Conservation (phyloP, 225 moss, liverwort and hornwort genomes). For the Pseudoscleropodium purum region DNA sequence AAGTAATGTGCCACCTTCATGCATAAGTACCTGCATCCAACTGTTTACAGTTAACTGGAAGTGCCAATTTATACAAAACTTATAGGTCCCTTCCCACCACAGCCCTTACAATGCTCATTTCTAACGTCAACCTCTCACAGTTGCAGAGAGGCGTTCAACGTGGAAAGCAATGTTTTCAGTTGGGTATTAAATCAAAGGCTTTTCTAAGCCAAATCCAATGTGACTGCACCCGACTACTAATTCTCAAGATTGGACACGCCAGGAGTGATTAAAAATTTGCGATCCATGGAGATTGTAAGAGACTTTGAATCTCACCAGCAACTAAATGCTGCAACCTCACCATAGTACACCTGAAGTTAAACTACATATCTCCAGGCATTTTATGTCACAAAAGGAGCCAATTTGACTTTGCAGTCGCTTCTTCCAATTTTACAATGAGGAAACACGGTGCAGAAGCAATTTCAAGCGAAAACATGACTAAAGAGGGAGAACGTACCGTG, state of each 20-base stretch:
- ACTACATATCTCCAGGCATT: not conserved
- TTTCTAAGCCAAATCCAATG: not conserved
- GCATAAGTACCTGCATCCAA: conserved; percentile 75
- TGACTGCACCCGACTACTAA: not conserved
- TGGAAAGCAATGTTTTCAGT: not conserved
- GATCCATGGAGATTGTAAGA: not conserved
- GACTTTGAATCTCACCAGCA: not conserved
- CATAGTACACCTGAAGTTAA: not conserved
- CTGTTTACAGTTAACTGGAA: not conserved
- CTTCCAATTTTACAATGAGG: not conserved
- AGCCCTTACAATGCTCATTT: not conserved
- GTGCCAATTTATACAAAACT: not conserved
- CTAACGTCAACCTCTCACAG: not conserved
- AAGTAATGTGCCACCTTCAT: conserved; percentile 92
- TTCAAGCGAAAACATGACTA: not conserved
- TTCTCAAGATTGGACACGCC: not conserved
- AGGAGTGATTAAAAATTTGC: not conserved
- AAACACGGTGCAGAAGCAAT: not conserved
- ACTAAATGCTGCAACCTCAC: not conserved
- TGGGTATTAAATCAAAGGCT: not conserved
- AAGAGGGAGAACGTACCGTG: conserved; percentile 40
- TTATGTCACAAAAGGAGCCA: not conserved
- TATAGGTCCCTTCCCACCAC: not conserved
- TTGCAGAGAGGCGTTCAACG: not conserved
- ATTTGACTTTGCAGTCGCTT: not conserved